Evolutionary conservation across 2,329 filamentous ascomycete species (phyloP), one percentile per base, ranked within the genome.

Genomic region (Monosporascus sp.): DNA sequence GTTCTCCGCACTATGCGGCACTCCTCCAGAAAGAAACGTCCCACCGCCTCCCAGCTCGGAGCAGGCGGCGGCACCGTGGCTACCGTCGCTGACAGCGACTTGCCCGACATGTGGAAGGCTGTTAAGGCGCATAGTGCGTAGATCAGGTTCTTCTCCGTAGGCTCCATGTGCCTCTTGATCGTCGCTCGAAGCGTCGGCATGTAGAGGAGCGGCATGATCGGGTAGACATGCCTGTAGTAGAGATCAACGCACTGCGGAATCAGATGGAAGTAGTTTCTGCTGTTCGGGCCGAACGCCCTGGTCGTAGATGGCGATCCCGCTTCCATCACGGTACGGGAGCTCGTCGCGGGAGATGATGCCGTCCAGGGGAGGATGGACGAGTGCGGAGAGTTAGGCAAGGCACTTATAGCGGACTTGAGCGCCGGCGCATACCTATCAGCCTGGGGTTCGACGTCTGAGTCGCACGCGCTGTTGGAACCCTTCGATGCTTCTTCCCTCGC

Each of bases 181-280:
- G 81, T 79, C 58, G 72, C 73, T 46, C 77, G 72, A 46, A 83
- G 72, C 8, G 73, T 73, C 45, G 83, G 79, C 63, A 81, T 81
- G 51, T 84, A 78, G 7, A 86, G 67, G 4, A 86, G 74, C 1
- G 83, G 83, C 72, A 84, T 82, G 50, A 82, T 82, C n/a, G 82
- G 81, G 58, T 86, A 86, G 51, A 86, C 76, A 63, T 84, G 76
- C 60, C 76, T 72, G 68, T 84, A 82, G 69, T 81, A 86, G 57
- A 81, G 80, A 45, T 85, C 81, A 54, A 85, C 72, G 63, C 81
- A 85, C 68, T 63, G 80, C 65, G 70, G 82, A 58, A 71, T 76
- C 64, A 71, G 73, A 66, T 66, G 74, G 66, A 64, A 78, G 60
- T 68, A 85, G 67, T 63, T 70, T 2, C 68, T 65, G 37, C 60